phyloP scores from a whole-genome alignment of 257 asterid genomes.

The Jaltomata sinuosa region DNA sequence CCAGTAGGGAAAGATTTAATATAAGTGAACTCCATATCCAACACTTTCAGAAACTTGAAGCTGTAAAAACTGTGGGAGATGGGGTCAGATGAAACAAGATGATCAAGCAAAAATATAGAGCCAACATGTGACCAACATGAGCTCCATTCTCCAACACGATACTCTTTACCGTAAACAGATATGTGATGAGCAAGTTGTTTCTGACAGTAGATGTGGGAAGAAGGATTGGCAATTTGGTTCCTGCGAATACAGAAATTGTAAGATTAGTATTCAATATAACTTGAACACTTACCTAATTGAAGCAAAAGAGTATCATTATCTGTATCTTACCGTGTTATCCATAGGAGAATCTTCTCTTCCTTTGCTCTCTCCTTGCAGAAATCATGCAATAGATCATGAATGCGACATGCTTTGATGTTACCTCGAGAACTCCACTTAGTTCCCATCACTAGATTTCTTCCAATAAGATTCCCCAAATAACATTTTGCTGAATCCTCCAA shows the following conservation, averaged over 20 bases:
- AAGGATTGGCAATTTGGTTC: neutral
- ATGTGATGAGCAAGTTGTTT: neutral
- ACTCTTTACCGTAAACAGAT: neutral
- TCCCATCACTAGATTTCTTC: neutral
- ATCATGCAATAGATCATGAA: neutral
- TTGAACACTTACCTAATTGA: neutral
- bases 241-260: neutral
- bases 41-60: too few species aligned
- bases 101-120: neutral
- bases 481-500: neutral
- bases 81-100: neutral
- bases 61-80: neutral
- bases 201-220: neutral
- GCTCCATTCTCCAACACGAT: neutral
- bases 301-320: neutral
- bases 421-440: neutral
- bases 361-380: neutral
- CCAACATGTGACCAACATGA: neutral
- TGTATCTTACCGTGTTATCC: neutral
- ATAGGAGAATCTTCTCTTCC: neutral
- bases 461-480: neutral
- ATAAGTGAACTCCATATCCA: too few species aligned
- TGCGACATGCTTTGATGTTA: neutral
- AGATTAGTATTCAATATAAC: neutral
- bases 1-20: neutral